Evolutionary conservation across 2,329 filamentous ascomycete species (phyloP), one percentile per base, ranked within the genome.

Genomic region (Westerdykella sp.): DNA sequence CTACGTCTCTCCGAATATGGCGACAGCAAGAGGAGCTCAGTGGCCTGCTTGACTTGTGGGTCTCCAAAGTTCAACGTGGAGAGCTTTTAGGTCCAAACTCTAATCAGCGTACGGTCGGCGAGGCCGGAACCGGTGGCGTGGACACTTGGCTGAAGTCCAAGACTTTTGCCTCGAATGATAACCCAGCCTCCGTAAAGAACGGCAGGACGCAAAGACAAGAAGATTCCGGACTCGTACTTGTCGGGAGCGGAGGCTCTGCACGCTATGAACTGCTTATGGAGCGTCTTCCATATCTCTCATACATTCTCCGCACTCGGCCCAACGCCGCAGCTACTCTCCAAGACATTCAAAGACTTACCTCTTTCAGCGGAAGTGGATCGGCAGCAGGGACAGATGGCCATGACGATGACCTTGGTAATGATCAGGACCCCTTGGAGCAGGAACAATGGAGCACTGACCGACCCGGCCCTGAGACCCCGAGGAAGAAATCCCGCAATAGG

Each of bases 1-100:
- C 93, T 0, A 82, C 82, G 0, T 88, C 85, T 43, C 71, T 95
- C 34, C 88, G 88, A 54, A 67, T 96, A 10, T 95, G 90, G 88
- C 78, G 84, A 46, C 78, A 81, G 43, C 84, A 80, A 49, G 90
- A 97, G 61, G 90, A 96, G 62, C 75, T 91, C 5, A 84, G 87
- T 47, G 81, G 79, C 0, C 65, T 87, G 1, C 70, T 95, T 1
- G 84, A 88, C 44, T 59, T 83, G 44, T 87, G 85, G 76, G 79
- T 82, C 1, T 72, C 76, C 0, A 77, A 75, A 39, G 68, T 83
- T 15, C 75, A 74, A 61, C 67, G 59, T 51, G 63, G 68, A 43
- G 48, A 67, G 49, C 42, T 63, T 51, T 49, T 63, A 37, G 52
- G 44, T 2, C 28, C 42, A 16, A 15, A 6, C 13, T 13, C 36